A percentile compares a stretch with the other conserved stretches of the same genome.
Conservation (phyloP, 163 green algal genomes). For the Picocystis sp. region DNA sequence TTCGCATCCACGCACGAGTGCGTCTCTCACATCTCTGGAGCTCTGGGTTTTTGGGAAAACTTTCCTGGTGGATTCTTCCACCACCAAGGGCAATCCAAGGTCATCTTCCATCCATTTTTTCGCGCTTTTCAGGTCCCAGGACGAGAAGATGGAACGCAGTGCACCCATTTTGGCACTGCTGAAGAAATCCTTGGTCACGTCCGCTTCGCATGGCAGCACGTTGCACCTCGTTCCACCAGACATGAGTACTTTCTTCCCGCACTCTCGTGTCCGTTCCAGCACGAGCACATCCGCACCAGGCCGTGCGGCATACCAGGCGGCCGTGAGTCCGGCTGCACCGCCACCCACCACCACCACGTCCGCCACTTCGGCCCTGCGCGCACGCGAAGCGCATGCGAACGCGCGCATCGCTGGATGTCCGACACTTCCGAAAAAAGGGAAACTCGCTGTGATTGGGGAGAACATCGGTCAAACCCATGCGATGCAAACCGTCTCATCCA, state of each 20-base stretch:
- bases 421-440: no score
- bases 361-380: conserved; percentile 9
- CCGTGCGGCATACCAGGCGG: conserved; percentile 55
- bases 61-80: conserved; percentile 63
- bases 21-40: conserved; percentile 49
- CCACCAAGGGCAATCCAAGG: conserved; percentile 43
- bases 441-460: no score
- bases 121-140: conserved; percentile 45
- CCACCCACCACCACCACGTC: conserved; percentile 39
- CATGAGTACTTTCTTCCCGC: conserved; percentile 77
- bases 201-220: conserved; percentile 45
- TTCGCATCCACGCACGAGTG: conserved; percentile 42
- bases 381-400: no score
- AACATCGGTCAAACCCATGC: no score
- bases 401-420: no score
- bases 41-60: conserved; percentile 67
- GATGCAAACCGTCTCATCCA: no score
- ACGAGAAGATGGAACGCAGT: conserved; percentile 43
- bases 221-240: conserved; percentile 69
- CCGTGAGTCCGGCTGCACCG: conserved; percentile 56
- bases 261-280: conserved; percentile 46
- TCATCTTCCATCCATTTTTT: conserved; percentile 23
- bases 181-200: conserved; percentile 16
- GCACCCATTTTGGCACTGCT: conserved; percentile 14
- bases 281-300: conserved; percentile 36